These are phyloP conservation scores for Eimeria brunetti DNA, from an alignment of 169 alveolate species.

Conservation along the genomic window DNA sequence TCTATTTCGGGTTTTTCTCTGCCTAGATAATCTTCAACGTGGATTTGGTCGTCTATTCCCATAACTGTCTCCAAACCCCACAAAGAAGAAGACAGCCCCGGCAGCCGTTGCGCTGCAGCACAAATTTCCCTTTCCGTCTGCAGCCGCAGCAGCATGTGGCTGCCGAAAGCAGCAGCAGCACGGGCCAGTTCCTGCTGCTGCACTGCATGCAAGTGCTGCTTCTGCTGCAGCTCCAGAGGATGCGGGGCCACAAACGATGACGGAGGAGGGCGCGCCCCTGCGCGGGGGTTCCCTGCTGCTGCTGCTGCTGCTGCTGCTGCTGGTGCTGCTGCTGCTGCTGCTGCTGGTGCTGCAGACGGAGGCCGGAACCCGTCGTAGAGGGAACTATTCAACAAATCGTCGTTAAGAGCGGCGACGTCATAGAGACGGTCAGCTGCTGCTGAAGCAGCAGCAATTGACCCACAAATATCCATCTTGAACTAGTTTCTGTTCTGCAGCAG, in stretches of 20 bases:
- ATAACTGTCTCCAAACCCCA: slow-evolving; percentile 67
- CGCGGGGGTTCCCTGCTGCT: background rate
- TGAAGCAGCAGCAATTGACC: slow-evolving; percentile 18
- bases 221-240: slow-evolving; percentile 70
- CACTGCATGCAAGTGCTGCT: slow-evolving; percentile 1
- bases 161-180: slow-evolving; percentile 54
- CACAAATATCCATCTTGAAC: slow-evolving; percentile 1
- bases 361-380: background rate
- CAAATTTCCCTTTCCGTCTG: slow-evolving; percentile 60
- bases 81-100: slow-evolving; percentile 76
- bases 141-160: slow-evolving; percentile 50
- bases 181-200: slow-evolving; percentile 62
- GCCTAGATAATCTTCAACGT: slow-evolving; percentile 17
- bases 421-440: background rate
- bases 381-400: slow-evolving; percentile 1
- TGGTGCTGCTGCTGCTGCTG: slow-evolving; percentile 1
- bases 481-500: too few species aligned
- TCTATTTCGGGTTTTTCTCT: slow-evolving; percentile 59
- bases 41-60: slow-evolving; percentile 66
- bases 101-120: slow-evolving; percentile 75
- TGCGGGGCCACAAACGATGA: slow-evolving; percentile 14
- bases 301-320: slow-evolving; percentile 1
- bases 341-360: background rate
- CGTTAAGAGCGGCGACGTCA: background rate
- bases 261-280: slow-evolving; percentile 41